Evolutionary conservation across 306 rosid species (phyloP).

Genomic region (Chamaecrista fasciculata): DNA sequence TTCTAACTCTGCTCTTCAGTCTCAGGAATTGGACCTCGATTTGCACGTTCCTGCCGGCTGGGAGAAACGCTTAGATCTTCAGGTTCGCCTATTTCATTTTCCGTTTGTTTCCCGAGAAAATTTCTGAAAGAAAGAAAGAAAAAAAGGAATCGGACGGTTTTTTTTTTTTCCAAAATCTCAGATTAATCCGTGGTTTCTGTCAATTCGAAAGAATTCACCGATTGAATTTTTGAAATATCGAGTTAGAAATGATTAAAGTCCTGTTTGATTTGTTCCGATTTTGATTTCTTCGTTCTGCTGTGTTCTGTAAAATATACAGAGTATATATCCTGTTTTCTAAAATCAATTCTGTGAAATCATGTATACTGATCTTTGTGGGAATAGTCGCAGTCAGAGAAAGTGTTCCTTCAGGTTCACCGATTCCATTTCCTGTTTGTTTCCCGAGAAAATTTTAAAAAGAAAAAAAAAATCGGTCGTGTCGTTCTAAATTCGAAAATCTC

Average conservation of each 20-base stretch:
- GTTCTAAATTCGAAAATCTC: background rate
- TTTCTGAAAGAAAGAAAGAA: too few relatives aligned
- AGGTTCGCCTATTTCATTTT: conserved; percentile 51
- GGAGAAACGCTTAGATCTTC: conserved; percentile 89
- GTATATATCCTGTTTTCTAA: too few relatives aligned
- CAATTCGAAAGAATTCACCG: background rate
- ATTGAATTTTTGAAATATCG: background rate
- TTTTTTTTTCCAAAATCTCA: background rate
- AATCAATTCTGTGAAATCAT: too few relatives aligned
- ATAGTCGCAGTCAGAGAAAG: too few relatives aligned
- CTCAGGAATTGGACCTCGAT: conserved; percentile 96
- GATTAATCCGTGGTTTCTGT: background rate
- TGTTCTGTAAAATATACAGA: background rate
- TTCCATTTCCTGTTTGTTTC: conserved; percentile 31
- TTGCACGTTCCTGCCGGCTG: conserved; percentile 90
- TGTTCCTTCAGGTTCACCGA: conserved; percentile 69
- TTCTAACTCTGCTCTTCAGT: conserved; percentile 34
- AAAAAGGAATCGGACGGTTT: too few relatives aligned
- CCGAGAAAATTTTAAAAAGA: conserved; percentile 35
- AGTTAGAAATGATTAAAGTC: background rate
- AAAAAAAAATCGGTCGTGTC: too few relatives aligned
- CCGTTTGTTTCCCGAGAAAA: conserved; percentile 34
- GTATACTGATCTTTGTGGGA: too few relatives aligned
- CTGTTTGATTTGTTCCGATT: conserved; percentile 1
- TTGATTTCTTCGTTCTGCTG: background rate